Evolutionary conservation across 129 eudicot species (phyloP).

Genomic region (Pseudognaphalium luteoalbum): DNA sequence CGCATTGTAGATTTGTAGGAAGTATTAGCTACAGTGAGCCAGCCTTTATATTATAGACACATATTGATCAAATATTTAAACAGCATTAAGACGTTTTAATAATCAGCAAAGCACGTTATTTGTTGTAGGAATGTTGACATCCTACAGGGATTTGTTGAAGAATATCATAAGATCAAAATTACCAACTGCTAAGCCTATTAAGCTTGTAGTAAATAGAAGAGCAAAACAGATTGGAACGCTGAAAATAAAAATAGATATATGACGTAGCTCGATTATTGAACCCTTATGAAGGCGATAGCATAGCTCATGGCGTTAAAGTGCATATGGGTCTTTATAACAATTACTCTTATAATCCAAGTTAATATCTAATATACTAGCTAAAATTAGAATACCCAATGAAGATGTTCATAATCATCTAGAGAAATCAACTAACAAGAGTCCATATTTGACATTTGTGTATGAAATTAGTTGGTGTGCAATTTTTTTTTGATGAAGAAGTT

Average conservation of each 20-base stretch:
- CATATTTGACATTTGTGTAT: neutral
- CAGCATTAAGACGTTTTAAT: neutral
- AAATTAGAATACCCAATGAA: neutral
- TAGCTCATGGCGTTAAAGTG: neutral
- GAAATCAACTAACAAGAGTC: neutral
- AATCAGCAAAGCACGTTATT: slow-evolving; percentile 1
- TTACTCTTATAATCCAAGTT: neutral
- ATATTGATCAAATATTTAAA: neutral
- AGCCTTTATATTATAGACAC: neutral
- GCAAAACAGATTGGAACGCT: neutral
- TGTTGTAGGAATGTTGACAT: neutral
- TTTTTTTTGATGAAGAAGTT: no score
- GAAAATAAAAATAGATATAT: neutral
- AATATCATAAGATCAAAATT: neutral
- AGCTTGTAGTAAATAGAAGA: neutral
- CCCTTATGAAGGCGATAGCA: neutral
- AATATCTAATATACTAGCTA: neutral
- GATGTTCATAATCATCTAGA: neutral
- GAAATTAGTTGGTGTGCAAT: neutral
- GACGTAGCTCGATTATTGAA: neutral
- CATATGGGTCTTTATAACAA: neutral
- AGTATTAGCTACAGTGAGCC: neutral
- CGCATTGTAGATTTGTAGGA: neutral
- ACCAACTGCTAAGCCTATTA: neutral
- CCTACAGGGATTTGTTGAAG: neutral